These are phyloP conservation scores for Boletales sp. DNA, from an alignment of 768 basidiomycete species.

Conservation along the genomic window DNA sequence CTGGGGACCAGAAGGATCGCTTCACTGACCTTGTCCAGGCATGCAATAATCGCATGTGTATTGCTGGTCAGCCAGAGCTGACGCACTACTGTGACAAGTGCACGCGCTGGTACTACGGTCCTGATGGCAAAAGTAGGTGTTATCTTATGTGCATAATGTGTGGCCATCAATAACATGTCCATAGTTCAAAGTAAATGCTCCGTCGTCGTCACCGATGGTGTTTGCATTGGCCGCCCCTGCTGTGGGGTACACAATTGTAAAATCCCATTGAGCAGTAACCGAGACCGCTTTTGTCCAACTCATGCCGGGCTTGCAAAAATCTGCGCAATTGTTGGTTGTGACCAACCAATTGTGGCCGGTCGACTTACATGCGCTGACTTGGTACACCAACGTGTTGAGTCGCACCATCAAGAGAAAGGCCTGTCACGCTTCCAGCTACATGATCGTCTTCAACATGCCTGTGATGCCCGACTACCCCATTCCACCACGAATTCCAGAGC, in stretches of 20 bases:
- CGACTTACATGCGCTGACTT: background rate
- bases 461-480: background rate
- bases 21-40: background rate
- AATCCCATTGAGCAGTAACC: background rate
- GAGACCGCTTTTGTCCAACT: background rate
- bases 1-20: background rate
- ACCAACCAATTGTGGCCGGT: background rate
- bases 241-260: conserved; percentile 1
- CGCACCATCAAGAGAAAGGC: background rate
- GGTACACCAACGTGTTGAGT: background rate
- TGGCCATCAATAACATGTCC: too few relatives aligned
- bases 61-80: background rate
- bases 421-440: conserved; percentile 3
- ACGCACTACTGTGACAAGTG: conserved; percentile 4
- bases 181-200: background rate
- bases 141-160: too few relatives aligned
- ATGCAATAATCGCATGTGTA: background rate
- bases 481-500: background rate
- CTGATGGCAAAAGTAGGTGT: background rate
- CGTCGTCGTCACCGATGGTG: background rate
- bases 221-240: conserved; percentile 6
- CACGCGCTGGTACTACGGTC: background rate
- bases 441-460: background rate
- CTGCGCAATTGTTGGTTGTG: background rate
- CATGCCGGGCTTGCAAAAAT: background rate